Evolutionary conservation across 352 stramenopile species (phyloP).

Genomic region (Phytophthora megakarya): DNA sequence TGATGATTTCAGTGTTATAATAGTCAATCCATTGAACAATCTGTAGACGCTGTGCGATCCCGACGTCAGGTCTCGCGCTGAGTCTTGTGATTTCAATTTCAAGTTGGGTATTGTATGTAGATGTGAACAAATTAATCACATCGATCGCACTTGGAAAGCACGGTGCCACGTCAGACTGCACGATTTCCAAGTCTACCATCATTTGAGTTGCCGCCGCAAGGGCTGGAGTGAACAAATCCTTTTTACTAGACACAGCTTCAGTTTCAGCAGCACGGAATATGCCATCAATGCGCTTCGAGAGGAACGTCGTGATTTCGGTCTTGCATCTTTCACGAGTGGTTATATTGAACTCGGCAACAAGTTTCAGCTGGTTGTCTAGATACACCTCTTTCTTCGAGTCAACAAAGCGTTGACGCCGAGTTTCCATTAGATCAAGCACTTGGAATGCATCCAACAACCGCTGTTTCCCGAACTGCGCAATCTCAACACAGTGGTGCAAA

Average conservation of each 20-base stretch:
- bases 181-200: slow-evolving; percentile 79
- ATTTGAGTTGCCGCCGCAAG: slow-evolving; percentile 73
- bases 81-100: slow-evolving; percentile 72
- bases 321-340: slow-evolving; percentile 64
- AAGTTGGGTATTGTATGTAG: slow-evolving; percentile 76
- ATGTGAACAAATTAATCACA: slow-evolving; percentile 76
- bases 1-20: slow-evolving; percentile 87
- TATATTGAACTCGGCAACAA: slow-evolving; percentile 47
- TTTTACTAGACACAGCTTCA: slow-evolving; percentile 49
- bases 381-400: slow-evolving; percentile 65
- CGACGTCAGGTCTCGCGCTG: slow-evolving; percentile 60
- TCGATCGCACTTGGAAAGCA: slow-evolving; percentile 84
- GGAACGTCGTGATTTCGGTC: slow-evolving; percentile 59
- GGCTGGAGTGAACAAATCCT: slow-evolving; percentile 65
- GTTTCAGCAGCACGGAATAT: slow-evolving; percentile 69
- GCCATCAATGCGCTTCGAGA: slow-evolving; percentile 57
- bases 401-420: slow-evolving; percentile 51
- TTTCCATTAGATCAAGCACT: slow-evolving; percentile 80
- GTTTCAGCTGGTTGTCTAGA: slow-evolving; percentile 66
- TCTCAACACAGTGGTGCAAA: slow-evolving; percentile 83
- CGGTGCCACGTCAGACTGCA: slow-evolving; percentile 69
- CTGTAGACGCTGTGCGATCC: slow-evolving; percentile 76
- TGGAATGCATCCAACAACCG: slow-evolving; percentile 72
- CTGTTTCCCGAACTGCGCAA: slow-evolving; percentile 76
- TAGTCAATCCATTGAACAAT: slow-evolving; percentile 90